Evolutionary conservation across 2,329 filamentous ascomycete species (phyloP).

Genomic region (Monilinia polystroma): DNA sequence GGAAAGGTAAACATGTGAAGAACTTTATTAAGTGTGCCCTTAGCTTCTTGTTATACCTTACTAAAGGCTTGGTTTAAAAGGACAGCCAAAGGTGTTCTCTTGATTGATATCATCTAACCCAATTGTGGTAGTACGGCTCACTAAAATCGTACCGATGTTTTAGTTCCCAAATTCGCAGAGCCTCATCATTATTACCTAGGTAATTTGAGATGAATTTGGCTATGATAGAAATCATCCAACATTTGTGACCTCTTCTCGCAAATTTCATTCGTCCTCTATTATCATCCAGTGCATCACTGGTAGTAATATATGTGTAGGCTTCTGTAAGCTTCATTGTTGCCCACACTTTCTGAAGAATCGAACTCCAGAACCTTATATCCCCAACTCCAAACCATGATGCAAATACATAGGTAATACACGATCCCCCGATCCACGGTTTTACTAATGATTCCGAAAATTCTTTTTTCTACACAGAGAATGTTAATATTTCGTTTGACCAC

Average conservation of each 20-base stretch:
- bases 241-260: background rate
- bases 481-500: conserved; percentile 37
- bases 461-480: conserved; percentile 56
- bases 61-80: background rate
- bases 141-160: background rate
- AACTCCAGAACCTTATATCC: conserved; percentile 6
- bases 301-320: background rate
- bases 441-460: conserved; percentile 60
- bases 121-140: background rate
- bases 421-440: conserved; percentile 19
- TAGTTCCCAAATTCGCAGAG: background rate
- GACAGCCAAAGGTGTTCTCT: background rate
- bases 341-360: conserved; percentile 4
- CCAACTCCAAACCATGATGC: conserved; percentile 13
- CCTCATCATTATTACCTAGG: background rate
- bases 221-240: background rate
- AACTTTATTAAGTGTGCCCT: background rate
- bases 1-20: background rate
- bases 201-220: background rate
- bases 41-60: background rate
- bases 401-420: conserved; percentile 19
- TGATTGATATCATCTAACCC: background rate
- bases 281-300: conserved; percentile 1
- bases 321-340: conserved; percentile 4
- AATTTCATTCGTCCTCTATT: background rate